phyloP scores from a whole-genome alignment of 768 basidiomycete species.

The Tulasnella sp. region DNA sequence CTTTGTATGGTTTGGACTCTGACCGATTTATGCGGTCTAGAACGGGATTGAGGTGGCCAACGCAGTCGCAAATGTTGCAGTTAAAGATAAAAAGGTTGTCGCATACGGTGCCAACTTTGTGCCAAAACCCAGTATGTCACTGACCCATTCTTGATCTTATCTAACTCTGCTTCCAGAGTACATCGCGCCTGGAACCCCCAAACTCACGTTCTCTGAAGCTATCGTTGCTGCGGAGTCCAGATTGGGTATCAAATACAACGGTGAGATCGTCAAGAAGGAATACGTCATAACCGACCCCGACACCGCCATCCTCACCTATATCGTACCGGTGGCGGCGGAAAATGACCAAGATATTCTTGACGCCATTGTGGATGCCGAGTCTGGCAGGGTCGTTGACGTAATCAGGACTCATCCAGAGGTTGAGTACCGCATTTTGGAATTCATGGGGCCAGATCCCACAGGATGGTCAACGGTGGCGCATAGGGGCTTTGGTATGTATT shows the following conservation, averaged over 20 bases:
- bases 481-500: too few relatives aligned
- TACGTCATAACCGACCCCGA: too few relatives aligned
- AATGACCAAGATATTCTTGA: too few relatives aligned
- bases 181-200: constrained; percentile 29
- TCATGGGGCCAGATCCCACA: too few relatives aligned
- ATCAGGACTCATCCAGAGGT: too few relatives aligned
- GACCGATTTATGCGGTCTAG: constrained; percentile 13
- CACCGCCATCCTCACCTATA: too few relatives aligned
- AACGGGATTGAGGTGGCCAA: constrained; percentile 29
- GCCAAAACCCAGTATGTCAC: constrained; percentile 29
- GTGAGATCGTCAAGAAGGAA: background rate
- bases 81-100: constrained; percentile 31
- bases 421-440: too few relatives aligned
- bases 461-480: too few relatives aligned
- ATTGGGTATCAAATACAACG: background rate
- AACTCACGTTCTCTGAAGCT: constrained; percentile 19
- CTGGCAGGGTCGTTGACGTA: too few relatives aligned
- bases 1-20: background rate
- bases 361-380: too few relatives aligned
- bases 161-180: constrained; percentile 12
- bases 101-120: constrained; percentile 39
- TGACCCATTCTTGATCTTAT: background rate
- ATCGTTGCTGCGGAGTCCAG: background rate
- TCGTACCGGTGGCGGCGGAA: too few relatives aligned
- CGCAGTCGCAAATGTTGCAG: constrained; percentile 36